phyloP scores from a whole-genome alignment of 441 rosid genomes.

The Erodium texanum region DNA sequence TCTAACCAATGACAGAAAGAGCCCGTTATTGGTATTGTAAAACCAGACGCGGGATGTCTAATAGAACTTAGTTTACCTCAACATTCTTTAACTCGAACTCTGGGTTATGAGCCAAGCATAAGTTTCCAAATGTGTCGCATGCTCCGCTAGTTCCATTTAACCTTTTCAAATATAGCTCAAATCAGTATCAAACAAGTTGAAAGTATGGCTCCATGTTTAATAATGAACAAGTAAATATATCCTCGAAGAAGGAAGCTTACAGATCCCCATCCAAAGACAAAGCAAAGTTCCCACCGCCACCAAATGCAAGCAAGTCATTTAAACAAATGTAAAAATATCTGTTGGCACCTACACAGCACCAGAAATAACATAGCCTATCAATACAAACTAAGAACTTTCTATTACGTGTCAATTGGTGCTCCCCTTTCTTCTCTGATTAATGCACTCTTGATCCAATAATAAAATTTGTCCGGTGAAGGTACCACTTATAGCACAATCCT shows the following conservation, averaged over 20 bases:
- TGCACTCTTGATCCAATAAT: background rate
- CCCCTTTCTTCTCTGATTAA: background rate
- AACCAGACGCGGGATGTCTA: background rate
- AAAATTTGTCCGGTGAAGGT: background rate
- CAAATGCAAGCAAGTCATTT: slow-evolving; percentile 77
- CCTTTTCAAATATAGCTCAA: slow-evolving; percentile 31
- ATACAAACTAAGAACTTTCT: background rate
- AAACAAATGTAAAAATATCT: slow-evolving; percentile 76
- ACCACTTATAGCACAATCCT: background rate
- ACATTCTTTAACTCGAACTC: slow-evolving; percentile 71
- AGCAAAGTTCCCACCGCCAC: slow-evolving; percentile 85
- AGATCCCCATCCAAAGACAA: slow-evolving; percentile 72
- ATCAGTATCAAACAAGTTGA: background rate
- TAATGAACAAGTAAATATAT: background rate
- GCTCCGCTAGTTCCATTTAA: slow-evolving; percentile 82
- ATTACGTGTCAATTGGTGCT: background rate
- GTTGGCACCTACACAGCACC: slow-evolving; percentile 60
- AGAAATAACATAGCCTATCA: slow-evolving; percentile 13
- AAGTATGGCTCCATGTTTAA: background rate
- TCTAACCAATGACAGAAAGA: background rate
- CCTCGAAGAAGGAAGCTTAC: slow-evolving; percentile 42
- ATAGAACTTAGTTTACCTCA: slow-evolving; percentile 46
- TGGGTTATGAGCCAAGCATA: slow-evolving; percentile 60
- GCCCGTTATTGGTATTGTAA: background rate
- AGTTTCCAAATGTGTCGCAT: slow-evolving; percentile 72